Evolutionary conservation across 805 yeast species (phyloP).

Genomic region (Candida michaelii): DNA sequence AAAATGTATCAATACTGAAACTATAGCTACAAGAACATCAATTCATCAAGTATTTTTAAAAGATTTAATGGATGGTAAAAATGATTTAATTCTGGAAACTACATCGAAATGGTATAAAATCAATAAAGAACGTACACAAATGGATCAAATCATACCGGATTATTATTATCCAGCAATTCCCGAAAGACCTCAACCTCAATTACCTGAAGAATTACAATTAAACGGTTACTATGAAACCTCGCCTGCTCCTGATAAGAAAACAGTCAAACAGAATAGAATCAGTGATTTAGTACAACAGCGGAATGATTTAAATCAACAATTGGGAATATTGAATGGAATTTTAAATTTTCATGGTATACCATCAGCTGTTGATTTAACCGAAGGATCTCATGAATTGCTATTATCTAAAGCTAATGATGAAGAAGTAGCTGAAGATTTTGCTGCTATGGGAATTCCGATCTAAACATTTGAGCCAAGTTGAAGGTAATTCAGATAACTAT

Average conservation of each 20-base stretch:
- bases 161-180: slow-evolving; percentile 49
- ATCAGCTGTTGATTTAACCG: slow-evolving; percentile 57
- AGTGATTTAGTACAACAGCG: slow-evolving; percentile 60
- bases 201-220: slow-evolving; percentile 16
- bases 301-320: slow-evolving; percentile 63
- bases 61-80: slow-evolving; percentile 64
- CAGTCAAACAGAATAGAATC: slow-evolving; percentile 35
- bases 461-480: too few relatives aligned
- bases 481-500: too few relatives aligned
- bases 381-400: slow-evolving; percentile 30
- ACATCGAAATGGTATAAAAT: slow-evolving; percentile 90
- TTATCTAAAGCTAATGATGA: slow-evolving; percentile 62
- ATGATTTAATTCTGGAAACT: slow-evolving; percentile 63
- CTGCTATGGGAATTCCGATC: slow-evolving; percentile 53
- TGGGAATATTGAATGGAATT: slow-evolving; percentile 69
- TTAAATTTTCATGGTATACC: slow-evolving; percentile 75
- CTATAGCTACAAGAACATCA: slow-evolving; percentile 72
- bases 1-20: slow-evolving; percentile 75
- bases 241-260: slow-evolving; percentile 24
- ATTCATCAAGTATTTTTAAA: slow-evolving; percentile 83
- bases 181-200: neutral
- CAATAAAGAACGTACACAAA: slow-evolving; percentile 79
- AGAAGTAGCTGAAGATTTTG: slow-evolving; percentile 75
- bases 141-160: slow-evolving; percentile 65
- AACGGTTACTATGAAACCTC: slow-evolving; percentile 8